phyloP scores from a whole-genome alignment of 176 grass and related monocot genomes.

The Aegilops longissima region DNA sequence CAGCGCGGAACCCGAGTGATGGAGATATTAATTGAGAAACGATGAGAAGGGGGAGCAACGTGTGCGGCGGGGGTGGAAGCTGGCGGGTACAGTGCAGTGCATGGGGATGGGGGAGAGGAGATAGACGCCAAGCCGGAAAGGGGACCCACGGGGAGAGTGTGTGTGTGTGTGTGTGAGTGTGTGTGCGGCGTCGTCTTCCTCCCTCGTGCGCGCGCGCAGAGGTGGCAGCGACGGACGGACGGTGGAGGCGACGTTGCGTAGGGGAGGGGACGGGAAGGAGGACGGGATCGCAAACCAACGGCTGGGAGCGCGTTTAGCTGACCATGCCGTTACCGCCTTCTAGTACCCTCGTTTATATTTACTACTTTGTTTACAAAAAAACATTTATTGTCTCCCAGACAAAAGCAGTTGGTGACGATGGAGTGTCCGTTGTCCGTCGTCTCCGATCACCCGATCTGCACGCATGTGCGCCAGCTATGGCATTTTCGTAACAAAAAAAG shows the following conservation, averaged over 20 bases:
- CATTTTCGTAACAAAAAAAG: too few species aligned
- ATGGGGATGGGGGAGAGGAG: constrained; percentile 34
- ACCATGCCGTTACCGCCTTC: background rate
- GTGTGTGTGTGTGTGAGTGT: background rate
- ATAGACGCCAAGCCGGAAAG: background rate
- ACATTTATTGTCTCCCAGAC: too few species aligned
- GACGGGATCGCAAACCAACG: constrained; percentile 54
- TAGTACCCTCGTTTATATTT: background rate
- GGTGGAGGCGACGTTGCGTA: background rate
- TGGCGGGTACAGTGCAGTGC: background rate
- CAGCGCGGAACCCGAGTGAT: background rate
- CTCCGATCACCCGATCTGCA: too few species aligned
- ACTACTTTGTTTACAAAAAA: background rate
- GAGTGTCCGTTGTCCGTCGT: too few species aligned
- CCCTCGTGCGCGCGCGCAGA: constrained; percentile 4
- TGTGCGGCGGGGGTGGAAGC: constrained; percentile 45
- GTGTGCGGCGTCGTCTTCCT: constrained; percentile 39
- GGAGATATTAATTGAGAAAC: constrained; percentile 32
- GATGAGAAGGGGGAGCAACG: constrained; percentile 24
- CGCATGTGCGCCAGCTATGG: too few species aligned
- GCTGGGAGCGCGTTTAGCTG: constrained; percentile 35
- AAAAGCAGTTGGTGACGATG: too few species aligned
- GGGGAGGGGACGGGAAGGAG: background rate
- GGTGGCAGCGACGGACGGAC: constrained; percentile 19
- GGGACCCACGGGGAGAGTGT: constrained; percentile 10